Evolutionary conservation across 306 rosid genomes (phyloP).

Genomic region (Canavalia gladiata): DNA sequence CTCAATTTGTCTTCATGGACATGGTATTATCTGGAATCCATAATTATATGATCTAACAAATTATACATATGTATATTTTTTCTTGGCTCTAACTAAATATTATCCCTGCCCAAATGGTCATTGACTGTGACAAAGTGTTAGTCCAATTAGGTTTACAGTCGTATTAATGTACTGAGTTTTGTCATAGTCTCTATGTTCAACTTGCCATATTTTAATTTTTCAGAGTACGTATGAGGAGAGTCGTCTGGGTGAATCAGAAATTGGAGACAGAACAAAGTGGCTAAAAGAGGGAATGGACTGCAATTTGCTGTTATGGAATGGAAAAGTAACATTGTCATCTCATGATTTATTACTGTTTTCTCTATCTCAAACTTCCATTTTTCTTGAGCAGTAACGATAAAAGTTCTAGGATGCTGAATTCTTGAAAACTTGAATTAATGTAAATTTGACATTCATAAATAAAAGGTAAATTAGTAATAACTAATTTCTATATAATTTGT

Average conservation of each 20-base stretch:
- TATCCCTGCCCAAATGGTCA: neutral
- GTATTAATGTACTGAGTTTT: constrained; percentile 32
- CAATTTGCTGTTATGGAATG: constrained; percentile 88
- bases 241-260: constrained; percentile 73
- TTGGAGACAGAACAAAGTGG: constrained; percentile 84
- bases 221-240: constrained; percentile 84
- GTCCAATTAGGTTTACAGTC: constrained; percentile 8
- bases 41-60: constrained; percentile 39
- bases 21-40: constrained; percentile 68
- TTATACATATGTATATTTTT: constrained; percentile 37
- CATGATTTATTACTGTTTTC: constrained; percentile 27
- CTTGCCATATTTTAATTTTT: constrained; percentile 38
- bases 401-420: constrained; percentile 25
- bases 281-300: constrained; percentile 99
- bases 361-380: constrained; percentile 27
- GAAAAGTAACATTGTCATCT: constrained; percentile 63
- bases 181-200: constrained; percentile 32
- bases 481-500: constrained; percentile 27
- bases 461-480: neutral
- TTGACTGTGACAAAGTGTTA: constrained; percentile 39
- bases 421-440: constrained; percentile 9
- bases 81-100: constrained; percentile 2
- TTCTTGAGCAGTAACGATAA: neutral
- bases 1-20: constrained; percentile 97
- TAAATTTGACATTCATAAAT: constrained; percentile 9